Evolutionary conservation across 352 stramenopile genomes (phyloP).

Genomic region (Globisporangium sylvaticum): DNA sequence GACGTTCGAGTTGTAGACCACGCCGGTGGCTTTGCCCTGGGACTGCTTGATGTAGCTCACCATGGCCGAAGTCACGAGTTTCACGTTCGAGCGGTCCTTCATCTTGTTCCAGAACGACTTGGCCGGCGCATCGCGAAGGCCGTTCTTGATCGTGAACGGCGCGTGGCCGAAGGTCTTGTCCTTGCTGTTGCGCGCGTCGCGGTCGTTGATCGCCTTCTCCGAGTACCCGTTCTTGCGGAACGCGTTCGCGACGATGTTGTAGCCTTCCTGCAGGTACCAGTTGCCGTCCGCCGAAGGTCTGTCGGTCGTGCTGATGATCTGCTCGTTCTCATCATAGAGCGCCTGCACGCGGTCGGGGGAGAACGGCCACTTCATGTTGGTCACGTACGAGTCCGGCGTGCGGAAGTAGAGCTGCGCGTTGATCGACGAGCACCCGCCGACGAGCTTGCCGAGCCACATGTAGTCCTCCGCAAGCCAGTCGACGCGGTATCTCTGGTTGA

Average conservation of each 20-base stretch:
- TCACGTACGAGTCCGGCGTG: constrained; percentile 45
- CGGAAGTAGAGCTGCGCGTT: constrained; percentile 80
- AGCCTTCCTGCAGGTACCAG: not conserved
- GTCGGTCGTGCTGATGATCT: constrained; percentile 19
- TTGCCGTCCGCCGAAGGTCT: not conserved
- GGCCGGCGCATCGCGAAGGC: too few species aligned
- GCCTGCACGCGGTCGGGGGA: constrained; percentile 44
- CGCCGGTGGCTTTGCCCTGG: not conserved
- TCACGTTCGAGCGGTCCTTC: not conserved
- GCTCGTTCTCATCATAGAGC: constrained; percentile 33
- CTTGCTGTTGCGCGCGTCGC: constrained; percentile 5
- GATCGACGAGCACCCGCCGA: constrained; percentile 77
- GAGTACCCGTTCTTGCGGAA: not conserved
- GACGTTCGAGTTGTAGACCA: not conserved
- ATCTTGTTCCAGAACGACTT: not conserved
- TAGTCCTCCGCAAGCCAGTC: constrained; percentile 35
- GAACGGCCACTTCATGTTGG: constrained; percentile 36
- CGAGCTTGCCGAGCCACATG: constrained; percentile 57
- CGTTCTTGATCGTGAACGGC: not conserved
- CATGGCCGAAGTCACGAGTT: not conserved
- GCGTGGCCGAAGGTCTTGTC: not conserved
- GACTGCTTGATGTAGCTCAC: not conserved
- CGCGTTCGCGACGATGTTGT: not conserved
- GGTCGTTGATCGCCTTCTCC: not conserved
- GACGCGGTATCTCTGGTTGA: constrained; percentile 35